A percentile compares a stretch with the other conserved stretches of the same genome.
Conservation (phyloP, 2,329 filamentous ascomycete genomes). For the Elsinoe perseae region DNA sequence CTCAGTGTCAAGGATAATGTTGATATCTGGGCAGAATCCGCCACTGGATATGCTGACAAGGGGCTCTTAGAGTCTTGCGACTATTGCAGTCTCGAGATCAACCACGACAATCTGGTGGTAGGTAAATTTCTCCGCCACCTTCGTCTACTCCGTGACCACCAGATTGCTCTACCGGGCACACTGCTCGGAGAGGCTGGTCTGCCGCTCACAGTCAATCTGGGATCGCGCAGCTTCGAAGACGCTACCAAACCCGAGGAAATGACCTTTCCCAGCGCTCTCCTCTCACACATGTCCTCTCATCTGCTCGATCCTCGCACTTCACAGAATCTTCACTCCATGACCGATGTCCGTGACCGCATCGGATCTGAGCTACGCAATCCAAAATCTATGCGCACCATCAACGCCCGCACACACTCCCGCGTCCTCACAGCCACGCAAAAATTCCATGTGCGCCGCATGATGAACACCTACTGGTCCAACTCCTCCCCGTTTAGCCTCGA, state of each 20-base stretch:
- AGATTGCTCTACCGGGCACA: constrained; percentile 59
- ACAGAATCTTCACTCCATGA: constrained; percentile 35
- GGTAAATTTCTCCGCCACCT: constrained; percentile 55
- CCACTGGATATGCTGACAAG: constrained; percentile 54
- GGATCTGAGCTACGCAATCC: constrained; percentile 39
- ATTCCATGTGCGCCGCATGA: constrained; percentile 53
- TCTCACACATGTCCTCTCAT: constrained; percentile 29
- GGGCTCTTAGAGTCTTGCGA: constrained; percentile 46
- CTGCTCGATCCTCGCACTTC: background rate
- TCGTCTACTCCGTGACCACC: constrained; percentile 38
- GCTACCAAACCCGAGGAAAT: background rate
- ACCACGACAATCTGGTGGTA: constrained; percentile 53
- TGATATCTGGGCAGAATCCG: constrained; percentile 31
- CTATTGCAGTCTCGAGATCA: constrained; percentile 44
- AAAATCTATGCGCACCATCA: constrained; percentile 28
- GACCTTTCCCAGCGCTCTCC: constrained; percentile 24
- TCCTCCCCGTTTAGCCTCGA: constrained; percentile 57
- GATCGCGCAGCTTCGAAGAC: too few relatives aligned
- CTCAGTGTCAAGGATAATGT: constrained; percentile 26
- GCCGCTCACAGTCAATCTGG: too few relatives aligned
- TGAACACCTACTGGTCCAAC: constrained; percentile 64
- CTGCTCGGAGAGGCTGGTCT: constrained; percentile 42
- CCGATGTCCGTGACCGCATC: constrained; percentile 45
- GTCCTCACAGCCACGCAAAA: constrained; percentile 1
- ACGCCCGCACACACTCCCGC: constrained; percentile 25